Percentiles rank a stretch among this genome's conserved stretches.
Conservation (phyloP, 1,139 yeast genomes). For the Kodamaea derodonti region DNA sequence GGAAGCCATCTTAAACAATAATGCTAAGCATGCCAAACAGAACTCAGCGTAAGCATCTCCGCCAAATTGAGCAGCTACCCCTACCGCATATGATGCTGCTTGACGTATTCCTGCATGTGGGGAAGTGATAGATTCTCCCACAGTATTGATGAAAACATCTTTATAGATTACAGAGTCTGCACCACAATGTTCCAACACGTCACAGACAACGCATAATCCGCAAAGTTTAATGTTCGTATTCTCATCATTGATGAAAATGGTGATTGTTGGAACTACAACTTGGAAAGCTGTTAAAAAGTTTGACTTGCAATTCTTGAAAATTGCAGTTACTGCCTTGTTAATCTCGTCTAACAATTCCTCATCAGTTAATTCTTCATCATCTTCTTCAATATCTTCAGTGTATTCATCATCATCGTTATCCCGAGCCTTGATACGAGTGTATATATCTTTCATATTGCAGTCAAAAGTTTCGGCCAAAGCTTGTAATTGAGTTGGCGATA, state of each 20-base stretch:
- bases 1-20: slow-evolving; percentile 68
- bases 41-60: slow-evolving; percentile 62
- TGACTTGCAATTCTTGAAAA: slow-evolving; percentile 61
- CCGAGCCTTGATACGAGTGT: slow-evolving; percentile 68
- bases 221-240: slow-evolving; percentile 68
- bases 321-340: slow-evolving; percentile 68
- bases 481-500: slow-evolving; percentile 56
- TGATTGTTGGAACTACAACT: slow-evolving; percentile 50
- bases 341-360: slow-evolving; percentile 86
- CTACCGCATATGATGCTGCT: slow-evolving; percentile 81
- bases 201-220: slow-evolving; percentile 79
- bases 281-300: slow-evolving; percentile 67
- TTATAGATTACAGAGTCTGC: slow-evolving; percentile 60
- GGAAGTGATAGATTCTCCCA: slow-evolving; percentile 62
- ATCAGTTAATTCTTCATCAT: slow-evolving; percentile 83
- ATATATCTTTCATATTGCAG: slow-evolving; percentile 62
- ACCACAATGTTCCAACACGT: slow-evolving; percentile 76
- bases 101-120: slow-evolving; percentile 79
- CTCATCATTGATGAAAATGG: slow-evolving; percentile 57
- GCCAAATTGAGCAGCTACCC: slow-evolving; percentile 80
- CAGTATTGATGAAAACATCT: slow-evolving; percentile 58
- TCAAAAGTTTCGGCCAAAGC: slow-evolving; percentile 59
- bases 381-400: slow-evolving; percentile 71
- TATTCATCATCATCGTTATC: slow-evolving; percentile 71
- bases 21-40: slow-evolving; percentile 65